Base-by-base conservation (phyloP, 768 basidiomycete genomes). In the Suillus cothurnatus region DNA sequence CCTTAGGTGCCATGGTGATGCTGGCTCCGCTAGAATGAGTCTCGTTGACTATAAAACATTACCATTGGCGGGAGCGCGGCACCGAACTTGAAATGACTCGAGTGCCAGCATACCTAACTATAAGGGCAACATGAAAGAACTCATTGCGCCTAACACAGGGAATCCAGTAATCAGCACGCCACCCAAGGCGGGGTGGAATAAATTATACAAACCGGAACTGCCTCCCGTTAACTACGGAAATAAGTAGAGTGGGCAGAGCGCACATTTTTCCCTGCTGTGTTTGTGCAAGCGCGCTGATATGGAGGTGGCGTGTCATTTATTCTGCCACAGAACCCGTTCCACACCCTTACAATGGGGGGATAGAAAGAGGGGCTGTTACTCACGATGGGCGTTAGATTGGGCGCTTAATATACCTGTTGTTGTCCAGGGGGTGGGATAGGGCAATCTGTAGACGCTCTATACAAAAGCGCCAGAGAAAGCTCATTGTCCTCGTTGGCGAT, bases 391-490 rank as follows among this genome's bases (percentile, higher is more conserved):
- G 61, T 39, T 41, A 9, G 3, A 4, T 56, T 34, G 41, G 45
- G 60, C 41, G 36, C 28, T 60, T 32, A 52, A 68, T 75, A n/a
- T 58, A 89, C 88, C 76, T 79, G 71, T 64, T 85, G 84, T 70
- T 88, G 79, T 62, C 84, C 82, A 0, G 85, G 82, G 82, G 1
- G 77, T 76, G 0, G 87, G 81, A 55, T 88, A 61, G 5, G 86
- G 84, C 0, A 81, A 77, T 21, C 88, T 76, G 67, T 79, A 87
- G 26, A 88, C 82, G 68, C 87, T 89, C 72, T 90, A 88, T 1
- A 82, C 85, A 67, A 90, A 89, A 11, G 84, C 88, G 15, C 78
- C 78, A 14, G 77, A 75, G 73, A 89, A 90, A 87, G 70, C 21
- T 64, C 53, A 78, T n/a, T 71, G 23, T 73, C 74, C 31, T 71